These are phyloP conservation scores for Arachnomyces sp. DNA, from an alignment of 2,329 filamentous ascomycete genomes.

Conservation along the genomic window DNA sequence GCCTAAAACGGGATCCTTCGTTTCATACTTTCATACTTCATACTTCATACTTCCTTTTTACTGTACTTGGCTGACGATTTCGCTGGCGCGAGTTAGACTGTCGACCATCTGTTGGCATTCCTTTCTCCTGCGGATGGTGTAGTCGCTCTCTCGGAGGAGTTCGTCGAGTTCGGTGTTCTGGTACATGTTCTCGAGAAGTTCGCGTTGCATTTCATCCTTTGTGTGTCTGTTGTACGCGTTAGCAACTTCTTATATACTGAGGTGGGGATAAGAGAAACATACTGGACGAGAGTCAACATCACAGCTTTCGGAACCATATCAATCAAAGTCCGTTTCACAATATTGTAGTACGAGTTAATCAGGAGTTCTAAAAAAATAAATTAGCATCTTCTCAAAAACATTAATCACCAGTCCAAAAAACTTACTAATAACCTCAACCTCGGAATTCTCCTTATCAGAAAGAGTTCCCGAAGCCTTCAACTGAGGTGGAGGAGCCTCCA, in stretches of 20 bases:
- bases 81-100: slow-evolving; percentile 76
- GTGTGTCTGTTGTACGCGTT: slow-evolving; percentile 57
- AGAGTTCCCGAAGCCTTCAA: slow-evolving; percentile 91
- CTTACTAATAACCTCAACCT: slow-evolving; percentile 97
- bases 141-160: slow-evolving; percentile 94
- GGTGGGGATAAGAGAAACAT: slow-evolving; percentile 39
- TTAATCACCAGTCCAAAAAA: slow-evolving; percentile 17
- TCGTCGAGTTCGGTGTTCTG: slow-evolving; percentile 83
- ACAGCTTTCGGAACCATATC: slow-evolving; percentile 99
- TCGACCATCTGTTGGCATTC: slow-evolving; percentile 99
- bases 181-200: slow-evolving; percentile 97
- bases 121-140: slow-evolving; percentile 88
- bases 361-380: slow-evolving; percentile 60
- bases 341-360: slow-evolving; percentile 96
- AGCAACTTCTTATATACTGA: neutral
- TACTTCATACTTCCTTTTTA: slow-evolving; percentile 21
- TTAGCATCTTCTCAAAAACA: slow-evolving; percentile 8
- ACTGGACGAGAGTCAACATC: slow-evolving; percentile 95
- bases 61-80: slow-evolving; percentile 82
- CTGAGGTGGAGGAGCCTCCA: slow-evolving; percentile 88
- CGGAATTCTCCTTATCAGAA: slow-evolving; percentile 87
- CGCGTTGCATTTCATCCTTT: slow-evolving; percentile 97
- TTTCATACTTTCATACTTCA: neutral
- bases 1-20: no score
- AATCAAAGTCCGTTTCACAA: slow-evolving; percentile 96